Base-by-base conservation (phyloP, 2,329 filamentous ascomycete species). In the Trematosphaeria pertusa region DNA sequence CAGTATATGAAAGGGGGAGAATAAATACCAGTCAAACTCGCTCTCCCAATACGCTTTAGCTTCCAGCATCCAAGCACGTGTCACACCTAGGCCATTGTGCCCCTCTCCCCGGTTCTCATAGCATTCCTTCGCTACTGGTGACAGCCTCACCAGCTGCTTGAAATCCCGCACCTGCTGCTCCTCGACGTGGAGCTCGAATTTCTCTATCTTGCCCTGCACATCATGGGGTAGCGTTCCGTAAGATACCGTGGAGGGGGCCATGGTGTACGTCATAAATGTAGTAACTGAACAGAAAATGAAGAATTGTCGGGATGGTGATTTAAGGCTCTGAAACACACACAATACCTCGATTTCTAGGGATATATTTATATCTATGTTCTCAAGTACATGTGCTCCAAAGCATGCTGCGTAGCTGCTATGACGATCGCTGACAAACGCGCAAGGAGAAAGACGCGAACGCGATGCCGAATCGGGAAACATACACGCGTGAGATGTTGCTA, bases 1-100 rank as follows among this genome's bases (percentile, higher is more conserved):
- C n/a, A n/a, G n/a, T n/a, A n/a, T 8, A 21, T 6, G n/a, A 21
- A 38, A 21, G 19, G 7, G 20, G 14, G 8, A 24, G 8, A 19
- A 8, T 3, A n/a, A 20, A 12, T 58, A 66, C 71, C 73, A 67
- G 31, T 71, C 58, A 54, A 75, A 72, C n/a, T 46, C 48, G 9
- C 61, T 50, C 22, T 58, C 40, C 69, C 67, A 71, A 22, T 59
- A 41, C 20, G 54, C 51, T 49, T 70, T 70, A 17, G 66, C 40
- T 17, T 64, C 43, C 5, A 54, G 11, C 11, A 70, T 50, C 69
- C 69, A 72, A 17, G 60, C 50, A 15, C 59, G 48, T 12, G 61
- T 65, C 3, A 70, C 67, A 3, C 67, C 63, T 12, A 31, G 26
- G 2, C 59, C 53, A 31, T 62, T 43, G 3, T 15, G 2, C 53